Conservation (phyloP, 192 early-diverging fungal genomes). For the Coemansia sp. region DNA sequence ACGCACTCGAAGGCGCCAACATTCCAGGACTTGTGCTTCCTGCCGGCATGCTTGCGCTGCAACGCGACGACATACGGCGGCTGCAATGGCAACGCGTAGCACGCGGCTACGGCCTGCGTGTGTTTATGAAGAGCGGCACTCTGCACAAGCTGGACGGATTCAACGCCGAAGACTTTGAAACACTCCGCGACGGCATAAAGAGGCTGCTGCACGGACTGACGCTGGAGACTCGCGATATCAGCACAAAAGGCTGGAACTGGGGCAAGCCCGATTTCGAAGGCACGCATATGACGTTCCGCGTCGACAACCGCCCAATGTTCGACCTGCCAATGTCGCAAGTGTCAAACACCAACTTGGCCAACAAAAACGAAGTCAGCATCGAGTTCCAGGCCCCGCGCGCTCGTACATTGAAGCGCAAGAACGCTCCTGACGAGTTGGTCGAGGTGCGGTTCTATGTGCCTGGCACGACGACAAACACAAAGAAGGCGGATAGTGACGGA, state of each 20-base stretch:
- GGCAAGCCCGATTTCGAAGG: conserved; percentile 83
- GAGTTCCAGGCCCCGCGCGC: conserved; percentile 79
- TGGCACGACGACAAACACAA: conserved; percentile 61
- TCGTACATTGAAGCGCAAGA: conserved; percentile 55
- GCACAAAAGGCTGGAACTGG: conserved; percentile 97
- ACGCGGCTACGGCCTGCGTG: conserved; percentile 78
- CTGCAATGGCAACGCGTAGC: conserved; percentile 82
- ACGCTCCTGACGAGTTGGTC: conserved; percentile 74
- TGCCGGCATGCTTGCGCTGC: conserved; percentile 43
- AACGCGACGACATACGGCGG: conserved; percentile 65
- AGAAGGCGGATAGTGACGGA: conserved; percentile 48
- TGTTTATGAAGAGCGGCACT: conserved; percentile 70
- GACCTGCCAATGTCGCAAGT: conserved; percentile 88
- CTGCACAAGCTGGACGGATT: conserved; percentile 92
- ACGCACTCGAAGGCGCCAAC: conserved; percentile 26
- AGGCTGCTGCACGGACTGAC: conserved; percentile 68
- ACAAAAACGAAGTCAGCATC: conserved; percentile 88
- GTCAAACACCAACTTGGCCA: conserved; percentile 78
- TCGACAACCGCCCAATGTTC: conserved; percentile 78
- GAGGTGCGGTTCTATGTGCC: conserved; percentile 94
- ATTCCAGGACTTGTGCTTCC: conserved; percentile 33
- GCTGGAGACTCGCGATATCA: conserved; percentile 81
- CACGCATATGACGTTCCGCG: conserved; percentile 77
- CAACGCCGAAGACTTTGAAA: conserved; percentile 74
- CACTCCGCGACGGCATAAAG: conserved; percentile 69